Evolutionary conservation across 108 stramenopile species (phyloP), one percentile per base, ranked within the genome.

Genomic region (Nitzschia sp.): DNA sequence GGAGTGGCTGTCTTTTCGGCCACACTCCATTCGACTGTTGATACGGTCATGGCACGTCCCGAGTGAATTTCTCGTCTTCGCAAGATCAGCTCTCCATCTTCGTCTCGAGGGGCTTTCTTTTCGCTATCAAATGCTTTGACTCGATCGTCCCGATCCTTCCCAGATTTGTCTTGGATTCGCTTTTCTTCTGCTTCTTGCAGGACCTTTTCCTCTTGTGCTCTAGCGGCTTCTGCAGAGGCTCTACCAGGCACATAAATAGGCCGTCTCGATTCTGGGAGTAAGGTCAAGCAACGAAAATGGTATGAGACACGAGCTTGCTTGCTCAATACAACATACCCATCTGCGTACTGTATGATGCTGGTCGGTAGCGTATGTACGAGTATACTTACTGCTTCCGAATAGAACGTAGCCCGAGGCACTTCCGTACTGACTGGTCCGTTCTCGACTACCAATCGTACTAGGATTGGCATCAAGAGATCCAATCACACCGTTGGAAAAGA

Each of bases 21-120:
- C 9, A 95, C 93, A 75, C 85, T 86, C 91, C 91, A 95, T 69
- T 89, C 88, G n/a, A 95, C 87, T 13, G 91, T 81, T 2, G 81
- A 80, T 9, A 95, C 91, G 16, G 84, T 87, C 65, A 95, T 44
- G 0, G 93, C 84, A 8, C 93, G 76, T 6, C 93, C 93, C 2
- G 93, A 87, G 64, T 90, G 87, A 9, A 94, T 70, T 68, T 94
- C 93, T 31, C 93, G 76, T 53, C 90, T 65, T 62, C 81, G 69
- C 19, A 94, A 54, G 38, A 92, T 79, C 26, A 94, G 75, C 67
- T 94, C 93, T 3, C 93, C 93, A 53, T 87, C 66, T 34, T 80
- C 73, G 55, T 78, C 66, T 2, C 89, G 77, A 0, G 93, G 93
- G 4, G 89, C 90, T 45, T 57, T 16, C 21, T n/a, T 22, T 5